Evolutionary conservation across 495 filamentous ascomycete genomes (phyloP), one percentile per base, ranked within the genome.

Genomic region (Tricharina praecox): DNA sequence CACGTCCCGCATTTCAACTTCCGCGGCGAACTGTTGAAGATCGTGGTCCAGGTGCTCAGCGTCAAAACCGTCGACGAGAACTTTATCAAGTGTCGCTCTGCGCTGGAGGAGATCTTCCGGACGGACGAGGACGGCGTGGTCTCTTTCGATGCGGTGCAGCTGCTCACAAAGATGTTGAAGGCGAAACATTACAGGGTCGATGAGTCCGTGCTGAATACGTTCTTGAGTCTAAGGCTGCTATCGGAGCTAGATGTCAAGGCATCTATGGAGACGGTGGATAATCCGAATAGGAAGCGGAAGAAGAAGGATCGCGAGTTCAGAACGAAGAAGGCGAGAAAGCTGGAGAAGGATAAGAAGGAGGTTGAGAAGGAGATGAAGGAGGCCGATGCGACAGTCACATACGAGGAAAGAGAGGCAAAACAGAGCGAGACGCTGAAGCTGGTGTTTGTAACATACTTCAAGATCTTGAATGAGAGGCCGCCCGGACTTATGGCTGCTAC

Each of bases 1-100:
- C 67, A 76, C 1, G 84, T 93, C 3, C 83, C 90, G 9, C 92
- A 97, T 66, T 97, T 97, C 74, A 97, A 97, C 65, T 94, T 90
- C 64, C 74, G 92, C 5, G 70, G 68, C 23, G 92, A 96, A 24
- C 67, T 97, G 23, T 63, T 96, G 30, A 82, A 82, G 65, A 85
- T 96, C 33, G 57, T 97, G 25, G 75, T 93, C 26, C 77, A 79
- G 52, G 87, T 86, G 45, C 69, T 96, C 7, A 82, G 83, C 54
- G 68, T 51, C 23, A 36, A 30, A 44, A 38, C 49, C 5, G 25
- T 51, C 20, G 45, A 51, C 15, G 43, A 51, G 10, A 26, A 23
- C 30, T 51, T 51, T 23, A 39, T 37, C 7, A 26, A 13, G 7
- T 20, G 16, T 4, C 44, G 49, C 13, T 71, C 82, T 45, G 79